A percentile compares a stretch with the other conserved stretches of the same genome.
phyloP scores from a whole-genome alignment of 176 grass and related monocot species.

The Paspalum vaginatum region DNA sequence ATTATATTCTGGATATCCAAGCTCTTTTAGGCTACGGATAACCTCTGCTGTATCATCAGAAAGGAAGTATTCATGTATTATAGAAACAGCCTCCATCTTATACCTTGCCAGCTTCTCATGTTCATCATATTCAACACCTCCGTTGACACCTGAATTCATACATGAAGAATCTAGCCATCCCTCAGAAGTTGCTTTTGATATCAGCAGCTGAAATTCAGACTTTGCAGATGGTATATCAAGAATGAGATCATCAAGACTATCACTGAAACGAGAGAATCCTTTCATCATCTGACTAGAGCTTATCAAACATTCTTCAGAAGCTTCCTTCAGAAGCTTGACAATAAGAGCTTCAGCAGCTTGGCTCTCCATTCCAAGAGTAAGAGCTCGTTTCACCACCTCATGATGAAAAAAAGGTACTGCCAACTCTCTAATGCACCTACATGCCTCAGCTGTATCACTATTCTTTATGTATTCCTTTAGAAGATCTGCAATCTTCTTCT shows the following conservation, averaged over 20 bases:
- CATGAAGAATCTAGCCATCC: slow-evolving; percentile 82
- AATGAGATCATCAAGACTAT: slow-evolving; percentile 88
- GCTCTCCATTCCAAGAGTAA: slow-evolving; percentile 90
- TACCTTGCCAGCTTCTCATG: slow-evolving; percentile 74
- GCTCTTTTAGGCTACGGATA: slow-evolving; percentile 75
- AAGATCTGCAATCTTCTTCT: slow-evolving; percentile 79
- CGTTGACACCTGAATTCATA: slow-evolving; percentile 46
- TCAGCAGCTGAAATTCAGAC: slow-evolving; percentile 59
- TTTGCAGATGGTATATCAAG: slow-evolving; percentile 94
- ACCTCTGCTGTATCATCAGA: slow-evolving; percentile 91
- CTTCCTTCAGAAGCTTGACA: slow-evolving; percentile 80
- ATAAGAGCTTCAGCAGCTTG: slow-evolving; percentile 66
- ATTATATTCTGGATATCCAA: slow-evolving; percentile 70
- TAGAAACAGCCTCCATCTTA: slow-evolving; percentile 81
- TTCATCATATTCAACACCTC: slow-evolving; percentile 53
- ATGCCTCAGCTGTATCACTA: slow-evolving; percentile 77
- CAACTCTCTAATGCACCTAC: slow-evolving; percentile 94
- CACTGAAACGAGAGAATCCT: slow-evolving; percentile 70
- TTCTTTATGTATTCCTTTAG: slow-evolving; percentile 93
- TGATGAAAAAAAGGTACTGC: slow-evolving; percentile 95
- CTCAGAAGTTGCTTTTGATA: slow-evolving; percentile 74
- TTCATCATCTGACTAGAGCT: slow-evolving; percentile 96
- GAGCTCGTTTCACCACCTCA: slow-evolving; percentile 88
- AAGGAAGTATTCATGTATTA: slow-evolving; percentile 94
- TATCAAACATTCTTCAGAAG: slow-evolving; percentile 78